These are phyloP conservation scores for Globisporangium megalacanthum DNA, from an alignment of 352 stramenopile genomes.

Conservation along the genomic window DNA sequence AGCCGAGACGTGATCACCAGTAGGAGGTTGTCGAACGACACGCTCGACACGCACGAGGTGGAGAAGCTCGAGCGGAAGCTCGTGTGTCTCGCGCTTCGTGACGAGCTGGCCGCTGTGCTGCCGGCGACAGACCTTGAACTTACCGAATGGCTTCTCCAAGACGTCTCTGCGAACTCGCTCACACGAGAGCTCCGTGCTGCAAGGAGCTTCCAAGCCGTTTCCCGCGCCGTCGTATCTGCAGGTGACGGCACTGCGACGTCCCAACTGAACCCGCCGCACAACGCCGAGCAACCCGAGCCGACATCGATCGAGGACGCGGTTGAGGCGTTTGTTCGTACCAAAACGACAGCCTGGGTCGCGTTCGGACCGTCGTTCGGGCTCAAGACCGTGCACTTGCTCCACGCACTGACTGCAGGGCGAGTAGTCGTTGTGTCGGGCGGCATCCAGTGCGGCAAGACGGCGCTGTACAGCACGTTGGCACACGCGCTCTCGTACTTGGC, in stretches of 20 bases:
- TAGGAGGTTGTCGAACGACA: neutral
- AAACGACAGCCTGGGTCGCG: conserved; percentile 18
- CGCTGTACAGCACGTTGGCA: conserved; percentile 36
- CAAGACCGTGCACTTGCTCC: conserved; percentile 45
- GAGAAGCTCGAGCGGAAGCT: conserved; percentile 34
- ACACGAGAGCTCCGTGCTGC: conserved; percentile 19
- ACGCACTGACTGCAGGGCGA: conserved; percentile 21
- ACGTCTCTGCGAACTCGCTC: conserved; percentile 25
- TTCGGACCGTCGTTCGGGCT: conserved; percentile 27
- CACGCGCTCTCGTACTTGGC: conserved; percentile 19
- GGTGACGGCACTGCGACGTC: neutral
- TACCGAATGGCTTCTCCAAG: conserved; percentile 37
- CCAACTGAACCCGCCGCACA: neutral
- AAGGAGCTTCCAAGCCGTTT: conserved; percentile 13
- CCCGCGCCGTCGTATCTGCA: neutral
- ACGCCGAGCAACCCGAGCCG: neutral
- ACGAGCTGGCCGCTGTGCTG: conserved; percentile 18
- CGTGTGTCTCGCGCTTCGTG: conserved; percentile 34
- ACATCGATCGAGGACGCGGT: conserved; percentile 28
- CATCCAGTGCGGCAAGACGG: conserved; percentile 47
- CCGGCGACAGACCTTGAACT: conserved; percentile 19
- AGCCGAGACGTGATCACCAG: neutral
- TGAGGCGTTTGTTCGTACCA: conserved; percentile 16
- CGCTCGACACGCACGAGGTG: conserved; percentile 15
- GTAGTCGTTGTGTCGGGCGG: conserved; percentile 36